These are phyloP conservation scores for Penicillium coffeae DNA, from an alignment of 495 filamentous ascomycete species.

Conservation along the genomic window DNA sequence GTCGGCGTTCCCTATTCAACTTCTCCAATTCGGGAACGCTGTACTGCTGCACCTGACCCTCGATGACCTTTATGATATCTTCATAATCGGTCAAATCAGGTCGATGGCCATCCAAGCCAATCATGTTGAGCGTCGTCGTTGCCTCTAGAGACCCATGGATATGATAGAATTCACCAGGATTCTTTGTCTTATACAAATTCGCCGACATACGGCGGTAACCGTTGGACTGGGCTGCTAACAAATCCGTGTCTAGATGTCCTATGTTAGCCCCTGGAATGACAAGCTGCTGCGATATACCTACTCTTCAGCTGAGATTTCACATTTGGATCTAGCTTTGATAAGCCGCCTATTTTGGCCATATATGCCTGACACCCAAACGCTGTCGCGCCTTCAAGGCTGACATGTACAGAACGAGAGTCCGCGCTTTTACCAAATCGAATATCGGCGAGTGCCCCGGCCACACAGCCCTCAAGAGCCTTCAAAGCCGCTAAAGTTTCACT, in stretches of 20 bases:
- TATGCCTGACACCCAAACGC: constrained; percentile 71
- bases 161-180: constrained; percentile 64
- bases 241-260: constrained; percentile 57
- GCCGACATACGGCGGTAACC: constrained; percentile 71
- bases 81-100: constrained; percentile 63
- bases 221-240: constrained; percentile 65
- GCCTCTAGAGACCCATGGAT: constrained; percentile 77
- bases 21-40: constrained; percentile 59
- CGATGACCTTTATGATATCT: constrained; percentile 63
- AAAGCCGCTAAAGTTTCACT: constrained; percentile 64
- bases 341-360: constrained; percentile 65
- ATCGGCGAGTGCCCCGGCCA: constrained; percentile 61
- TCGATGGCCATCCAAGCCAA: constrained; percentile 60
- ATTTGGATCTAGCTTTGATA: constrained; percentile 58
- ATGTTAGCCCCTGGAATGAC: too few relatives aligned
- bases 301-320: constrained; percentile 61
- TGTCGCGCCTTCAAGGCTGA: constrained; percentile 61
- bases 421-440: constrained; percentile 42
- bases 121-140: constrained; percentile 63
- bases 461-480: constrained; percentile 66
- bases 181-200: constrained; percentile 69
- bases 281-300: constrained; percentile 31
- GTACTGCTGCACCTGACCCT: constrained; percentile 59
- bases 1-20: constrained; percentile 57
- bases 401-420: constrained; percentile 43